Percentiles rank a stretch among this genome's conserved stretches.
These are phyloP conservation scores for Clarkia xantiana DNA, from an alignment of 345 rosid genomes.

Conservation along the genomic window DNA sequence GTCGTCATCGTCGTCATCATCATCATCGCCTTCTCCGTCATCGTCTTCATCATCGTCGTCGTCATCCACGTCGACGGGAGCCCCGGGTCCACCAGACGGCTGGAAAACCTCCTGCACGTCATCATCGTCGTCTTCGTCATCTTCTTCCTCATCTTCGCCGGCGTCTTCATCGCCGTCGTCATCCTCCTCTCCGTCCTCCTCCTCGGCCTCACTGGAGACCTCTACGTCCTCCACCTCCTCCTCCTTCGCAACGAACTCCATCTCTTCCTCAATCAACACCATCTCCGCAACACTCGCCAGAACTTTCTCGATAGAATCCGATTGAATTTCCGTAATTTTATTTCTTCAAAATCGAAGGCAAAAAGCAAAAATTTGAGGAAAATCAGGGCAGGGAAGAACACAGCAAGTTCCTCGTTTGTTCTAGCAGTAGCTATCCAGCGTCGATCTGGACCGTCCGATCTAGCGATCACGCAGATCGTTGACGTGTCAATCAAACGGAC, in stretches of 20 bases:
- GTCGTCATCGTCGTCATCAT: conserved; percentile 11
- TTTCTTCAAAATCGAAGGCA: neutral
- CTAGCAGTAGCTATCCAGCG: neutral
- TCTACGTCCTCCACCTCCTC: conserved; percentile 8
- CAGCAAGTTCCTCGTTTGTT: conserved; percentile 6
- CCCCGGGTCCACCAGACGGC: conserved; percentile 8
- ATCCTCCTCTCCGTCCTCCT: conserved; percentile 5
- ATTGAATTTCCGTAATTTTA: neutral
- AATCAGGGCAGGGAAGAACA: neutral
- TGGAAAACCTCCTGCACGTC: conserved; percentile 17
- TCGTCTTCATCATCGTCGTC: conserved; percentile 8
- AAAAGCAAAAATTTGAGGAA: neutral
- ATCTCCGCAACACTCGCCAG: conserved; percentile 1
- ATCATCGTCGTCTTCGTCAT: conserved; percentile 13
- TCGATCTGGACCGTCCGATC: conserved; percentile 8
- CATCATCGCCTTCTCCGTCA: conserved; percentile 9
- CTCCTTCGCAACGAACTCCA: conserved; percentile 7
- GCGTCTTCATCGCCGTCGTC: neutral
- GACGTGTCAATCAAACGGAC: conserved; percentile 14
- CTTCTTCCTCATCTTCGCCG: neutral
- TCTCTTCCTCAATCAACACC: conserved; percentile 5
- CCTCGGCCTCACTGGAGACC: conserved; percentile 4
- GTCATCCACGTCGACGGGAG: conserved; percentile 9
- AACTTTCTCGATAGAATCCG: conserved; percentile 5
- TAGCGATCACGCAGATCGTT: conserved; percentile 8